Evolutionary conservation across 148 eudicot species (phyloP), one percentile per base, ranked within the genome.

Genomic region (Limonium bicolor): DNA sequence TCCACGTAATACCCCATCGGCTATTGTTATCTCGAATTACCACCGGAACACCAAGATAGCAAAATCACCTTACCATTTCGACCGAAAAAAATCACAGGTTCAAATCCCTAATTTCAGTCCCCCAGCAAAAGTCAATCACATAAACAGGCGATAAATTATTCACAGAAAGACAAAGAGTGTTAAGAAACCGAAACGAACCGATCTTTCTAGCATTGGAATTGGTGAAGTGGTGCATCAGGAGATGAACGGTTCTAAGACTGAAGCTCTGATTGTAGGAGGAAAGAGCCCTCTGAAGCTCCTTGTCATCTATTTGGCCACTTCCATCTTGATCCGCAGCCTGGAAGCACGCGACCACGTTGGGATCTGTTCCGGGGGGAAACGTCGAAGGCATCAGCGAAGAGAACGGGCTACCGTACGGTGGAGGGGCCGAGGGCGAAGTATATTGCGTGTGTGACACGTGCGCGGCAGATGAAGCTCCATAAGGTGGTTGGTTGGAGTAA

Each of bases 341-440:
- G 16, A 83, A 88, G 36, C 78, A 67, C 2, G 74, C 76, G 1
- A 88, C 54, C 16, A 88, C 48, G 24, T 55, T 79, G 16, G 86
- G 94, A 40, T 88, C 96, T 6, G 94, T 79, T 6, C 96, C 96
- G 0, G 90, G 94, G 0, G 94, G 86, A n/a, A 82, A 87, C 0
- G 75, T 62, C 9, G 94, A 79, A 24, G 32, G 46, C 3, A 34
- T 16, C 18, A 39, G 30, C 19, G 36, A 19, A 0, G 88, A 88
- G 26, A 82, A 61, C 34, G 76, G 69, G 70, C 64, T 38, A 8
- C 42, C 42, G 24, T 38, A 38, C 18, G 42, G 42, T 24, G 42
- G 21, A 38, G 42, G 42, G 18, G 42, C 23, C 21, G 24, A 24
- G 5, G 18, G 42, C 18, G 42, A 21, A 10, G 23, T 24, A 6